Percentiles rank a stretch among this genome's conserved stretches.
Evolutionary conservation across 306 rosid species (phyloP).

Genomic region (Lablab purpureus): DNA sequence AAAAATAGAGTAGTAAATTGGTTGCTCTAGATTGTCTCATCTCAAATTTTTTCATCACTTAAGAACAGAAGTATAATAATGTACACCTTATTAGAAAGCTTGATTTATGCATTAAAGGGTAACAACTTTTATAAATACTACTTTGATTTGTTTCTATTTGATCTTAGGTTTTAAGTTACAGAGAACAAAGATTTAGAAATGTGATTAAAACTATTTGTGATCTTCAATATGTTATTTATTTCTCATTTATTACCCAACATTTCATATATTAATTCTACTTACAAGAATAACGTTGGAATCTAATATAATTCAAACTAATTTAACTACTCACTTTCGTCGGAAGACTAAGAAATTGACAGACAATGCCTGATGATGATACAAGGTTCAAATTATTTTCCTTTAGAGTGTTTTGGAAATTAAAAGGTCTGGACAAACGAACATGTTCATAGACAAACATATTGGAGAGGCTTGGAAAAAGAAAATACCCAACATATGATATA

Average conservation of each 20-base stretch:
- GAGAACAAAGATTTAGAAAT: not conserved
- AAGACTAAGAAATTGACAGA: not conserved
- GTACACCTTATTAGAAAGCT: not conserved
- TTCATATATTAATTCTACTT: not conserved
- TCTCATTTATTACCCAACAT: not conserved
- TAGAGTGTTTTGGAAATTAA: constrained; percentile 21
- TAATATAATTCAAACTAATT: not conserved
- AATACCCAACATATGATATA: constrained; percentile 12
- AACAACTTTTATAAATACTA: not conserved
- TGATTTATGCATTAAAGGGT: not conserved
- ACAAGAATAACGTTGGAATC: constrained; percentile 5
- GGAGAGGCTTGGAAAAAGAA: constrained; percentile 13
- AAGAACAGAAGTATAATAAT: not conserved
- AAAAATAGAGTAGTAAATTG: not conserved
- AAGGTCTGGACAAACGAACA: constrained; percentile 12
- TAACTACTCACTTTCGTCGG: constrained; percentile 6
- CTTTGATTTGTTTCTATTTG: not conserved
- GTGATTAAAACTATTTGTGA: not conserved
- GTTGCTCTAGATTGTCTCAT: constrained; percentile 2
- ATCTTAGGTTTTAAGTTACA: not conserved
- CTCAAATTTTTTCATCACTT: not conserved
- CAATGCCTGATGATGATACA: not conserved
- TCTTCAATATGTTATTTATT: not conserved
- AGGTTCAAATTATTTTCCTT: constrained; percentile 31
- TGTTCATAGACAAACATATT: not conserved